Percentiles rank a stretch among this genome's conserved stretches.
Conservation (phyloP, 2,329 filamentous ascomycete genomes). For the Trichoderma harzianum region DNA sequence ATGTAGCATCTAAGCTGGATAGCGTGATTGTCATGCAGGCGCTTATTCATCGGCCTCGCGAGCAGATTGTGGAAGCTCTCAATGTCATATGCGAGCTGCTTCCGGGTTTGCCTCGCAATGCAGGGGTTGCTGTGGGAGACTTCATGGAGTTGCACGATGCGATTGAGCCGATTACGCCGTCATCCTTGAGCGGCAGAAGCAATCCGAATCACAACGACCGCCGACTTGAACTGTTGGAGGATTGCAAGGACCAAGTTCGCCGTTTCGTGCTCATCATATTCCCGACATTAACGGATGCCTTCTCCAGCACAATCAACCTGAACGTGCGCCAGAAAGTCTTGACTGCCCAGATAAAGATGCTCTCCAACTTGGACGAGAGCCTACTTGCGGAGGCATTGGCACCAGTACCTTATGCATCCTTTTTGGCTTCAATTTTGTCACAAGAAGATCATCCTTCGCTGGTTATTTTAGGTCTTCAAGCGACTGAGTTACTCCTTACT, state of each 20-base stretch:
- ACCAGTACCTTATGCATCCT: slow-evolving; percentile 90
- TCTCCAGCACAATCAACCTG: slow-evolving; percentile 95
- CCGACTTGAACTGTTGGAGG: slow-evolving; percentile 73
- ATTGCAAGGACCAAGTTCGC: slow-evolving; percentile 82
- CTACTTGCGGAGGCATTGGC: slow-evolving; percentile 84
- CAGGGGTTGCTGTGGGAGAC: slow-evolving; percentile 42
- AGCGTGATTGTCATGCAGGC: slow-evolving; percentile 99
- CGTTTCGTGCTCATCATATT: slow-evolving; percentile 91
- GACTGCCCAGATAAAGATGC: slow-evolving; percentile 94
- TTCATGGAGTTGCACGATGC: slow-evolving; percentile 41
- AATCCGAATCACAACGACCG: slow-evolving; percentile 66
- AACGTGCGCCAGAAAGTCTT: slow-evolving; percentile 93
- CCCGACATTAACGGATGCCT: slow-evolving; percentile 92
- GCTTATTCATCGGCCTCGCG: slow-evolving; percentile 87
- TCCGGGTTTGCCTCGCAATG: slow-evolving; percentile 64
- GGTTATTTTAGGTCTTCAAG: slow-evolving; percentile 83
- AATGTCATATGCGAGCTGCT: slow-evolving; percentile 96
- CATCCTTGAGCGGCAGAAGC: slow-evolving; percentile 31
- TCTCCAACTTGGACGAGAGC: slow-evolving; percentile 83
- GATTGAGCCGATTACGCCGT: slow-evolving; percentile 40
- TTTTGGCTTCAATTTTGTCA: slow-evolving; percentile 88
- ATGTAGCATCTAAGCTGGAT: slow-evolving; percentile 82
- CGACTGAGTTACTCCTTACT: slow-evolving; percentile 80
- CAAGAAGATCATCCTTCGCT: slow-evolving; percentile 89
- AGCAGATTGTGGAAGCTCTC: slow-evolving; percentile 94